Percentiles rank a stretch among this genome's conserved stretches.
phyloP scores from a whole-genome alignment of 2,329 filamentous ascomycete species.

The Fusarium aywerte region DNA sequence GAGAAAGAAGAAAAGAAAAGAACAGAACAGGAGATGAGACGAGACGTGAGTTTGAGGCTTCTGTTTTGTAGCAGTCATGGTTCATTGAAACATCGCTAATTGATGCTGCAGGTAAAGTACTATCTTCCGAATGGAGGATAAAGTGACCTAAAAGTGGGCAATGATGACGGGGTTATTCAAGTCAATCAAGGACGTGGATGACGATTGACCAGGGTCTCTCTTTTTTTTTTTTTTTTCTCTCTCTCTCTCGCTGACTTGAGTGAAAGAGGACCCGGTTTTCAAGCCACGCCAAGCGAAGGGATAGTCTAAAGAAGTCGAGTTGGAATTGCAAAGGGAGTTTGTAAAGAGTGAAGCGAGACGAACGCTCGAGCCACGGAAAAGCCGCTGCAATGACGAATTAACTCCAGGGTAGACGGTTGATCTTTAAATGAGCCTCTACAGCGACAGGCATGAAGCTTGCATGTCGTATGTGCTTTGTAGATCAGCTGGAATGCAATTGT shows the following conservation, averaged over 20 bases:
- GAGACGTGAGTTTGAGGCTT: constrained; percentile 2
- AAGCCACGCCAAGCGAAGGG: constrained; percentile 36
- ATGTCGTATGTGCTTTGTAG: background rate
- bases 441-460: constrained; percentile 13
- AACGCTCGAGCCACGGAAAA: constrained; percentile 13
- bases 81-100: constrained; percentile 6
- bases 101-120: constrained; percentile 37
- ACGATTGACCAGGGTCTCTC: constrained; percentile 7
- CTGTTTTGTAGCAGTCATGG: background rate
- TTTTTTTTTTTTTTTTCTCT: background rate
- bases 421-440: background rate
- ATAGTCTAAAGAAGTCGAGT: background rate
- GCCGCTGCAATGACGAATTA: constrained; percentile 7
- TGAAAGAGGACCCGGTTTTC: constrained; percentile 2
- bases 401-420: constrained; percentile 22
- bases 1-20: background rate
- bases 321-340: constrained; percentile 20
- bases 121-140: constrained; percentile 25
- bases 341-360: constrained; percentile 24
- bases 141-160: constrained; percentile 22
- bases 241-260: background rate
- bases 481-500: constrained; percentile 21
- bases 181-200: constrained; percentile 16
- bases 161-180: constrained; percentile 33
- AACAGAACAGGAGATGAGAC: background rate